phyloP scores from a whole-genome alignment of 106 monocot species.

The Platanthera guangdongensis region DNA sequence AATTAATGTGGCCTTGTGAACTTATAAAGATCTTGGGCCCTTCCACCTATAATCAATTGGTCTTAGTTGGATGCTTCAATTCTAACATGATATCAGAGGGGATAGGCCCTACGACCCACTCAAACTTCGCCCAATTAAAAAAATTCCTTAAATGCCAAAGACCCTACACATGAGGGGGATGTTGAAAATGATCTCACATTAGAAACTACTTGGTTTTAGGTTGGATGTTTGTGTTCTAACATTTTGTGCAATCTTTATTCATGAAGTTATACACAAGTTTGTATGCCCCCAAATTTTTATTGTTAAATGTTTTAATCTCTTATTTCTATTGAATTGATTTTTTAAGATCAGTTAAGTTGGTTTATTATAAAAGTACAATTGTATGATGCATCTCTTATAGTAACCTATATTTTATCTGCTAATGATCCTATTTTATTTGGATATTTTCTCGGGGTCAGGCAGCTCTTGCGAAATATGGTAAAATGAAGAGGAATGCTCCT shows the following conservation, averaged over 20 bases:
- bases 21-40: too few species aligned
- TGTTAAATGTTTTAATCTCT: not conserved
- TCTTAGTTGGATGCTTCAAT: too few species aligned
- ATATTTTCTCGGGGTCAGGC: conserved; percentile 30
- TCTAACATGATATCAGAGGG: too few species aligned
- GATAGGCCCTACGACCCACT: too few species aligned
- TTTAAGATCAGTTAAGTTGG: not conserved
- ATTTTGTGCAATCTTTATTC: not conserved
- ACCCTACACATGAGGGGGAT: too few species aligned
- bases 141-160: too few species aligned
- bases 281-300: not conserved
- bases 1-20: too few species aligned
- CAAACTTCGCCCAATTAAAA: too few species aligned
- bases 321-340: not conserved
- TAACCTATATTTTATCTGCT: not conserved
- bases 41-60: too few species aligned
- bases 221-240: not conserved
- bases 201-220: too few species aligned
- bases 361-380: not conserved
- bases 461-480: conserved; percentile 70
- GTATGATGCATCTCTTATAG: not conserved
- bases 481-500: conserved; percentile 87
- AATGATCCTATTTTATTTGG: not conserved
- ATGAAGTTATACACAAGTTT: not conserved
- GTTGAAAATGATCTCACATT: too few species aligned